Evolutionary conservation across 139 green algal species (phyloP), one percentile per base, ranked within the genome.

Genomic region (Tetratostichococcus sp.): DNA sequence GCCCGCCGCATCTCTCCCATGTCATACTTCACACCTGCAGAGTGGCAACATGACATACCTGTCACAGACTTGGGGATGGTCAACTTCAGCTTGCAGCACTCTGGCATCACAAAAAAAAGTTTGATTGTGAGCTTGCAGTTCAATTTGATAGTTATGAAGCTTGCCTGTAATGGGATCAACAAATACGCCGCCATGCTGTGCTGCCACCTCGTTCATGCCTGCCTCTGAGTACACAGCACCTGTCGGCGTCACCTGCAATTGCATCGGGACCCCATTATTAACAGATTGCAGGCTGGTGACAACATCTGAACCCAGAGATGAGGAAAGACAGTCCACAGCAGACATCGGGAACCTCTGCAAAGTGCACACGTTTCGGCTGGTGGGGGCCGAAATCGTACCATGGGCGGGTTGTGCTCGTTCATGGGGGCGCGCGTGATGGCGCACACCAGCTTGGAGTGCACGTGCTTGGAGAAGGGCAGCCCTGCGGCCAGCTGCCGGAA

Each of bases 401-500:
- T 83, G 4, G 94, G 93, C 30, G 94, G 93, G 81, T 98, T 98
- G 70, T 94, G 82, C 73, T 96, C 95, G 26, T 88, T 89, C 92
- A 98, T 98, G 30, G 94, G 35, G 43, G 91, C 84, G 4, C 80
- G 79, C 0, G 89, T 96, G 5, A 98, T 79, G 26, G 80, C 77
- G 78, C 94, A 98, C 23, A 98, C 80, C 39, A 98, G 90, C 80
- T 94, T 96, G 73, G 86, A 94, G 79, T 87, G 85, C 57, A 84
- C 79, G 79, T 97, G 92, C 84, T 97, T 97, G 43, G 92, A 82
- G 65, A 79, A 93, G 1, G 94, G 94, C 75, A 98, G 85, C 4
- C 69, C 79, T 67, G 83, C 74, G 1, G 94, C 92, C 30, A 98
- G 86, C 28, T 78, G 42, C 30, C 86, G 79, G 80, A 97, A 95